Base-by-base conservation (phyloP, 179 eudicot species). In the Gypsophila paniculata region DNA sequence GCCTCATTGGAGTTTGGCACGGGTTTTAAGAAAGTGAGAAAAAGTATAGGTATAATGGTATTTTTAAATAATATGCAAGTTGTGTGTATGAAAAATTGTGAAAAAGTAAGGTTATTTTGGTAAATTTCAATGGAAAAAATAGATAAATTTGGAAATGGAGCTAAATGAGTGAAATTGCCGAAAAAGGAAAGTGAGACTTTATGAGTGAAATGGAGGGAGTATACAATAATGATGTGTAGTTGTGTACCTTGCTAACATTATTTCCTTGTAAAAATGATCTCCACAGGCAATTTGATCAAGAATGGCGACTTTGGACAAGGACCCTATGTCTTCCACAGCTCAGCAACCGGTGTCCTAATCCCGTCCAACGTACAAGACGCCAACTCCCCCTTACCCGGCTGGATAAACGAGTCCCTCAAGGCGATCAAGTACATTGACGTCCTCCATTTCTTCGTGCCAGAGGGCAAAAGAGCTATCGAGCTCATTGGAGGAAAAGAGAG, bases 301-400 rank as follows among this genome's bases (percentile, higher is more conserved):
- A 91, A 91, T 65, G 97, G 91, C 34, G 77, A 82, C 55, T 89
- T 91, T 22, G 97, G 91, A 79, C 83, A 85, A 70, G 97, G 97
- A 51, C 95, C 97, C 2, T 89, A 85, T 65, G 82, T 87, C 2
- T 82, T 82, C 71, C 89, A 84, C 67, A 80, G 78, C 74, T 78
- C 91, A 17, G 8, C 81, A 23, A 79, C 81, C 70, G 97, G 97
- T 5, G 86, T 87, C 78, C 76, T 91, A 18, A 77, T 87, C 75
- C 92, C 97, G 7, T 86, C 97, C 13, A 81, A 86, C 82, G 57
- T 87, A 5, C 85, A 87, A 61, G 97, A 91, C 52, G 76, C 71
- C n/a, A 86, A 86, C 66, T 89, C 90, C 6, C 95, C 95, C 0
- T 57, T 89, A 32, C 87, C 87, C 12, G 92, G 86, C 0, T 91